Conservation (phyloP, 1,284 basidiomycete species). For the Rhodotorula sp. region DNA sequence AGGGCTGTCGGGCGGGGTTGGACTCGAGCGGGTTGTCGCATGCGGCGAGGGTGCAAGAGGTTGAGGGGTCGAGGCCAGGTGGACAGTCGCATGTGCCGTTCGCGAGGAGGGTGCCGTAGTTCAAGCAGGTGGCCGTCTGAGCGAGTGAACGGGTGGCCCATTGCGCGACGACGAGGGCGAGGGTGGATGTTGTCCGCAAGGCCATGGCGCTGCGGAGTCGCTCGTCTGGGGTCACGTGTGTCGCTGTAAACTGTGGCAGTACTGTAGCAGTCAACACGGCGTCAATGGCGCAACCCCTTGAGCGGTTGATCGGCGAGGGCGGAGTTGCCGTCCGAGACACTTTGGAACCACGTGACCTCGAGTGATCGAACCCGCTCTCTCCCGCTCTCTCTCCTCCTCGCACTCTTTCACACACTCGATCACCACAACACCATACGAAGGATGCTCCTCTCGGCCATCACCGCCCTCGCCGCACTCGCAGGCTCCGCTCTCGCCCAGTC, state of each 20-base stretch:
- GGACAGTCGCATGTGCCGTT: conserved; percentile 34
- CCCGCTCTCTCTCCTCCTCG: neutral
- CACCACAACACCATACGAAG: neutral
- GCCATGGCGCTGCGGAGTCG: too few relatives aligned
- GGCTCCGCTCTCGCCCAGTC: neutral
- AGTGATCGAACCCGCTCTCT: neutral
- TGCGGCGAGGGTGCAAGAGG: conserved; percentile 8
- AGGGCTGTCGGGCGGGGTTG: conserved; percentile 16
- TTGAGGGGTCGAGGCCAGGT: conserved; percentile 20
- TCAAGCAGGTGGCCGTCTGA: conserved; percentile 9
- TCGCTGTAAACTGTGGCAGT: too few relatives aligned
- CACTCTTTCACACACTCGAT: neutral
- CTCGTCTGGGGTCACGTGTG: too few relatives aligned
- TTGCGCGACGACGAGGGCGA: neutral
- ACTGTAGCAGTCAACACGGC: too few relatives aligned
- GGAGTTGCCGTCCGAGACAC: too few relatives aligned
- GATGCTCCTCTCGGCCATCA: neutral
- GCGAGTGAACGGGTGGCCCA: neutral
- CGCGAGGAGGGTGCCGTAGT: conserved; percentile 18
- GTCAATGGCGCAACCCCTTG: too few relatives aligned
- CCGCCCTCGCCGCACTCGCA: conserved; percentile 6
- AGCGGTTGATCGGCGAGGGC: too few relatives aligned
- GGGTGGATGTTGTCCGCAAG: too few relatives aligned
- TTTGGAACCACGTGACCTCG: too few relatives aligned
- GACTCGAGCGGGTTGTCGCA: conserved; percentile 40